Evolutionary conservation across 176 grass and related monocot genomes (phyloP), one percentile per base, ranked within the genome.

Genomic region (Stipa capillata): DNA sequence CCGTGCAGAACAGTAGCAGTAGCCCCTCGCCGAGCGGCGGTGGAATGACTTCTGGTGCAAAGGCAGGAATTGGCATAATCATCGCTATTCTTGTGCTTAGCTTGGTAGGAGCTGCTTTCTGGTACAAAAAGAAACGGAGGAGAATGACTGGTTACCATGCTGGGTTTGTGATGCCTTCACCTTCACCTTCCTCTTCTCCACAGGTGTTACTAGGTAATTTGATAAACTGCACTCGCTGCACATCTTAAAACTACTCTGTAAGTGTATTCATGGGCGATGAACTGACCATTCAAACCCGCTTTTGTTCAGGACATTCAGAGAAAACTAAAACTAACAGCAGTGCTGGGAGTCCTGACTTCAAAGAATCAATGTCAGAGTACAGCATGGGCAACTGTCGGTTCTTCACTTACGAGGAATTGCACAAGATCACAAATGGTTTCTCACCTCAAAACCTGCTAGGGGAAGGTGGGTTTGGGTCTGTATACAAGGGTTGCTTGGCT

Each of bases 391-490:
- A 92, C 59, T 88, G 87, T 43, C 81, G 85, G 24, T 87, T 64
- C 42, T 98, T 98, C 70, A 74, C 47, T 2, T 98, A 89, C 15
- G 81, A 94, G 36, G 96, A 94, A 63, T 61, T 94, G 28, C 62
- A 94, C 58, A 73, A 89, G 65, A 92, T 94, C 63, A 98, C 96
- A 50, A 85, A 85, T 82, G 96, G 90, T 7, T 98, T 94, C 52
- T 90, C 92, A 20, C 39, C 78, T 42, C 86, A 91, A 79, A 98
- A 91, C 67, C 86, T 98, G 63, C 81, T 98, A 56, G 96, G 96
- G 2, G 96, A 94, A 79, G 96, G 96, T 53, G 96, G 96, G n/a
- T 98, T 98, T 44, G 96, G 96, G 42, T 90, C 67, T 20, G 96
- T 98, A 54, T 98, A 94, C 88, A 98, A 93, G 69, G 96, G 96